Evolutionary conservation across 106 monocot species (phyloP).

Genomic region (Triglochin maritima): DNA sequence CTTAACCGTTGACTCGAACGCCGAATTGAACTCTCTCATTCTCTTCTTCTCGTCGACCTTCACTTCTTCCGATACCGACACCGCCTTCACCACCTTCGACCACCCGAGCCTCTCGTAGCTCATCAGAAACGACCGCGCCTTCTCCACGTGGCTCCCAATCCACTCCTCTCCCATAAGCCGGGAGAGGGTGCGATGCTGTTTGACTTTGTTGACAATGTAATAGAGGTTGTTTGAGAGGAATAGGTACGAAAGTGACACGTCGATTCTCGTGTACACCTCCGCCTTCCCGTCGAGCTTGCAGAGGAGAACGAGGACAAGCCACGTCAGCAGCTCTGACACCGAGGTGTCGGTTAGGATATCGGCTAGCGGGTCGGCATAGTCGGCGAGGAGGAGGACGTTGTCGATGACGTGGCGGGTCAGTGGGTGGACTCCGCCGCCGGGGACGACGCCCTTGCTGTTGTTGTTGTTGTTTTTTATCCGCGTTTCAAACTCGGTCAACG

Average conservation of each 20-base stretch:
- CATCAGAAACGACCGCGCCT: conserved; percentile 17
- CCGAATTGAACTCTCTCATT: conserved; percentile 19
- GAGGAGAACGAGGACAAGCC: conserved; percentile 38
- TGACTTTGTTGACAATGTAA: conserved; percentile 32
- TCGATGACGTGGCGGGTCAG: conserved; percentile 40
- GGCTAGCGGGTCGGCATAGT: conserved; percentile 23
- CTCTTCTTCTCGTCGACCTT: conserved; percentile 2
- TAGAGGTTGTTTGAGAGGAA: conserved; percentile 49
- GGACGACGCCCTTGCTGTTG: conserved; percentile 15
- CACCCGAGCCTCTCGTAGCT: conserved; percentile 24
- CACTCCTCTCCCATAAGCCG: conserved; percentile 18
- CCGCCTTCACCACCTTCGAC: conserved; percentile 13
- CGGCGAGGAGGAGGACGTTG: conserved; percentile 39
- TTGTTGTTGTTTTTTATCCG: conserved; percentile 36
- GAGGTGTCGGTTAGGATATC: conserved; percentile 21
- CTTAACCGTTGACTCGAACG: conserved; percentile 13
- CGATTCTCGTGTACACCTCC: conserved; percentile 4
- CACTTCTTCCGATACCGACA: not conserved
- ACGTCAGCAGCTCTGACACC: conserved; percentile 17
- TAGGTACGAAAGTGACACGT: conserved; percentile 32
- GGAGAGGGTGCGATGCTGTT: conserved; percentile 8
- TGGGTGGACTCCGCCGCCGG: conserved; percentile 32
- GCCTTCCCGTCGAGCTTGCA: conserved; percentile 48
- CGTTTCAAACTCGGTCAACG: conserved; percentile 40
- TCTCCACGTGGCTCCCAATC: conserved; percentile 15